Evolutionary conservation across 2,329 filamentous ascomycete genomes (phyloP).

Genomic region (Phaeosphaeriaceae sp.): DNA sequence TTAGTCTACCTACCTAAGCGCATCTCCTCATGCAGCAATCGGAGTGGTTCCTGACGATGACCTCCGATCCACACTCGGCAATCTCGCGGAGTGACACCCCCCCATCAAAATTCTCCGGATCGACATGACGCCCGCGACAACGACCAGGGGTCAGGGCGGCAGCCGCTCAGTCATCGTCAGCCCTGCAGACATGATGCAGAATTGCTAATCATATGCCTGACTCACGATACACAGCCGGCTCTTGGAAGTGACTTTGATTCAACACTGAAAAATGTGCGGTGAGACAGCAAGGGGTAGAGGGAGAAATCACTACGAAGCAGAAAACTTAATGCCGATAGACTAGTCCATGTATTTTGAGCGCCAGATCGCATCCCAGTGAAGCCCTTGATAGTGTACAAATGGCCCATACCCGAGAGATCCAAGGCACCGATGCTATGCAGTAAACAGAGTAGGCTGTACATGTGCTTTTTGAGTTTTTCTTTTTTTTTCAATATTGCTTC

Average conservation of each 20-base stretch:
- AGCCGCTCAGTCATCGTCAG: background rate
- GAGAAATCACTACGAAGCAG: background rate
- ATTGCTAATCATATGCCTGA: too few relatives aligned
- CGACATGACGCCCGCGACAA: constrained; percentile 19
- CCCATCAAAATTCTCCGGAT: constrained; percentile 34
- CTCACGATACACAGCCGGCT: too few relatives aligned
- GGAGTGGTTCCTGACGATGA: constrained; percentile 1
- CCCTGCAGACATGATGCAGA: constrained; percentile 15
- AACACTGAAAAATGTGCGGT: too few relatives aligned
- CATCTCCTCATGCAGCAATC: background rate
- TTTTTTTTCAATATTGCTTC: constrained; percentile 24
- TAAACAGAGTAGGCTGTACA: constrained; percentile 42
- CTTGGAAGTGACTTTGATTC: too few relatives aligned
- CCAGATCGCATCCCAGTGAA: constrained; percentile 31
- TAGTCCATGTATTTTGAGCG: constrained; percentile 29
- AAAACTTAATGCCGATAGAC: constrained; percentile 15
- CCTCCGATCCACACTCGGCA: constrained; percentile 31
- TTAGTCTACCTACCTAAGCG: too few relatives aligned
- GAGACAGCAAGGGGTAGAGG: too few relatives aligned
- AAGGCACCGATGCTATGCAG: constrained; percentile 49
- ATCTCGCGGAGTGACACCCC: constrained; percentile 29
- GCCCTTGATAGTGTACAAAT: constrained; percentile 39
- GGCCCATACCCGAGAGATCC: constrained; percentile 37
- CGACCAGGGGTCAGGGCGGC: constrained; percentile 6
- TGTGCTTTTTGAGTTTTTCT: constrained; percentile 24